Conservation (phyloP, 768 basidiomycete species). For the Pleurotus sapidus region DNA sequence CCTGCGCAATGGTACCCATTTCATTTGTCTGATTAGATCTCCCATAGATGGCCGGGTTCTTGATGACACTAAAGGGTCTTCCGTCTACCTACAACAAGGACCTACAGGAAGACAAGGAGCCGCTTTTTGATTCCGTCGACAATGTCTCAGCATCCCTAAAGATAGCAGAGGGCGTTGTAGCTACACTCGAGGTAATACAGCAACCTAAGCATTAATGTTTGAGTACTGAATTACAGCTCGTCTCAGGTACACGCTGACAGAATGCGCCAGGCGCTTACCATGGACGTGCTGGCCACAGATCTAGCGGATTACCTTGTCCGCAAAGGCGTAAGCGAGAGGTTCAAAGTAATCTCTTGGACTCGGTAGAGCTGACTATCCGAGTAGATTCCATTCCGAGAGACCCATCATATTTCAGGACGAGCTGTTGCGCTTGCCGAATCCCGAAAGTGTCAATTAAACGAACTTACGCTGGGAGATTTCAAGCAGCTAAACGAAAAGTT, state of each 20-base stretch:
- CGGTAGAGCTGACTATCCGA: neutral
- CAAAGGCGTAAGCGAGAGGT: constrained; percentile 74
- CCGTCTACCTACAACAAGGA: constrained; percentile 99
- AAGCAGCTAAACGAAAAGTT: constrained; percentile 75
- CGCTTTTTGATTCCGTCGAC: constrained; percentile 91
- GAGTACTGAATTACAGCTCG: too few relatives aligned
- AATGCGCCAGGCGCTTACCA: constrained; percentile 89
- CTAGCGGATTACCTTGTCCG: constrained; percentile 98
- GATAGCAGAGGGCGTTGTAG: constrained; percentile 93
- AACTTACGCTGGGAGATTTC: constrained; percentile 79
- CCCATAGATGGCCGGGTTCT: constrained; percentile 90
- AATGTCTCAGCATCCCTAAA: constrained; percentile 84
- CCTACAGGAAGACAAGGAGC: constrained; percentile 98
- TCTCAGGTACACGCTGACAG: constrained; percentile 83
- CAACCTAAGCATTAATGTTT: constrained; percentile 4
- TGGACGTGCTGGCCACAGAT: constrained; percentile 99
- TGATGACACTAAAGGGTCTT: constrained; percentile 96
- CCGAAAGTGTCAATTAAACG: constrained; percentile 74
- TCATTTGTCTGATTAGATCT: constrained; percentile 16
- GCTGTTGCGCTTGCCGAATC: constrained; percentile 94
- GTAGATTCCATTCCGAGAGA: constrained; percentile 97
- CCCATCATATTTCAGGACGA: constrained; percentile 96
- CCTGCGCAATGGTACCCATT: neutral
- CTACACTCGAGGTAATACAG: constrained; percentile 78
- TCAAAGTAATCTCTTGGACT: neutral